Base-by-base conservation (phyloP, 1,284 basidiomycete species). In the Erythrobasidium hasegawianum region DNA sequence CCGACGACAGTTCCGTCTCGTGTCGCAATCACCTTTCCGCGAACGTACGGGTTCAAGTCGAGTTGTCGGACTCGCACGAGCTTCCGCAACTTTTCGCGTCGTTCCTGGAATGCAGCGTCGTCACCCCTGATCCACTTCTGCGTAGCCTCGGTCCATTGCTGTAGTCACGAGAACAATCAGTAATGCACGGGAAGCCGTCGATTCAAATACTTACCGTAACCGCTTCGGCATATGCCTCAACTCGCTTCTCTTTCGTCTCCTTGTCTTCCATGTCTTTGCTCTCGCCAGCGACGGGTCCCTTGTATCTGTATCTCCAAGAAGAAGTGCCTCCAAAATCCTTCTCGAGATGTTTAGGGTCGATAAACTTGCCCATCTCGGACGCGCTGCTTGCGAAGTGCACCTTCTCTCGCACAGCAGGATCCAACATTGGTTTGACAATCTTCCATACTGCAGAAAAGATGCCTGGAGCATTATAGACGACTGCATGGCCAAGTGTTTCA, bases 401-500 rank as follows among this genome's bases (percentile, higher is more conserved):
- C 68, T 74, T 74, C 58, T 70, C 68, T 2, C 72, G 68, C 1
- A 75, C 74, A 16, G 71, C 73, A 2, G 74, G 74, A 61, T 75
- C 74, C 20, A 75, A 70, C 70, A 71, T 71, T 10, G 71, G 71
- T 5, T 57, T 69, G 40, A 72, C 61, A 2, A 72, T 57, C 60
- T 71, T 72, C 71, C 71, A 72, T 53, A 71, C 71, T 11, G 76
- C 77, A 24, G 71, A 71, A 69, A 78, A 78, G 54, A 78, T 74
- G 73, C 76, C 77, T 0, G 77, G 77, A 1, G 77, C 76, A 14
- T 76, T 75, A 71, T 77, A 75, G 43, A 78, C 75, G 68, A 76
- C 74, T 50, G 78, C 73, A 55, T 72, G 74, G 33, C 71, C 73
- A 27, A 78, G 75, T 27, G 75, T 75, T 66, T 78, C 77, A 2